Conservation (phyloP, 345 rosid genomes). For the Acer saccharum region DNA sequence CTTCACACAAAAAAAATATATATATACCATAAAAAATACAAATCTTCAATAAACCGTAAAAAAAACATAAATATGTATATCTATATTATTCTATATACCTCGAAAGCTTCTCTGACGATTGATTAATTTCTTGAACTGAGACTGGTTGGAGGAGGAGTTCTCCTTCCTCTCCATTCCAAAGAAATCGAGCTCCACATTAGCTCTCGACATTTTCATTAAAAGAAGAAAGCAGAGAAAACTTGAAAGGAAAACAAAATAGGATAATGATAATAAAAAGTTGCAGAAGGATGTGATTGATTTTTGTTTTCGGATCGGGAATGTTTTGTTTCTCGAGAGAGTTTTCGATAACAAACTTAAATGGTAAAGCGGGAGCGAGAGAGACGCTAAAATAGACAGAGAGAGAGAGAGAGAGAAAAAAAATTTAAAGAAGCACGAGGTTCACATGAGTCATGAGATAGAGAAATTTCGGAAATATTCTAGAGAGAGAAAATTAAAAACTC, state of each 20-base stretch:
- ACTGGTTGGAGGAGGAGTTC: constrained; percentile 38
- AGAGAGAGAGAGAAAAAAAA: background rate
- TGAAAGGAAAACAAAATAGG: background rate
- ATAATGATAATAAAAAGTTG: too few species aligned
- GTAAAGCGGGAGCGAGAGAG: constrained; percentile 7
- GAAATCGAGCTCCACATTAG: constrained; percentile 69
- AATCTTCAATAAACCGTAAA: background rate
- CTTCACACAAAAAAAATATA: constrained; percentile 31
- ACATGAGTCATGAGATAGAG: constrained; percentile 23
- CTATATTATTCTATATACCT: constrained; percentile 32
- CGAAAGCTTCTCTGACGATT: constrained; percentile 75
- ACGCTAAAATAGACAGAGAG: background rate
- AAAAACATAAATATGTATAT: background rate
- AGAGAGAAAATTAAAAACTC: constrained; percentile 1
- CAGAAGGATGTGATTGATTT: too few species aligned
- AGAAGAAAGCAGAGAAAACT: background rate
- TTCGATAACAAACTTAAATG: constrained; percentile 10
- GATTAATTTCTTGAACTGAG: constrained; percentile 51
- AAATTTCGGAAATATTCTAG: background rate
- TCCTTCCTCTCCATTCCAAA: constrained; percentile 55
- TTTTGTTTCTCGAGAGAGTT: background rate
- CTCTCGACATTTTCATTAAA: constrained; percentile 43
- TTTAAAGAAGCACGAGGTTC: constrained; percentile 24
- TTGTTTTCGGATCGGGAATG: background rate
- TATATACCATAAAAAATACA: background rate